phyloP scores from a whole-genome alignment of 345 rosid genomes.

The Pugionium dolabratum region DNA sequence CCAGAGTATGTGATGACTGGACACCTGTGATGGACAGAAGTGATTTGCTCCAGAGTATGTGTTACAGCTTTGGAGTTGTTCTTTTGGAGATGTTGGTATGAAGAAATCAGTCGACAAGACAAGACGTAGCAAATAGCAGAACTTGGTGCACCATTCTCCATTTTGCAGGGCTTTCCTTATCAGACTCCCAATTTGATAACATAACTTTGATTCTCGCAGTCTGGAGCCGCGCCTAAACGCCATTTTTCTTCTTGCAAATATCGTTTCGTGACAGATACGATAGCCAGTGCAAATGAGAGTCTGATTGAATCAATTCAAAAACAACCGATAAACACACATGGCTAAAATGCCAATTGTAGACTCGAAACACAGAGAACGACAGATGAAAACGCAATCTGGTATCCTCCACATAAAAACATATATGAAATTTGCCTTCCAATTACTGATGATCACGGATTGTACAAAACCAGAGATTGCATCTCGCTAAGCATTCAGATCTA shows the following conservation, averaged over 20 bases:
- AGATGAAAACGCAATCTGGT: no score
- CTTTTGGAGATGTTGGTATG: constrained; percentile 89
- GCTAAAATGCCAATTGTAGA: no score
- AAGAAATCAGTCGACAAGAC: constrained; percentile 65
- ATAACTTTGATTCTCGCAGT: constrained; percentile 25
- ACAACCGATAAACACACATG: no score
- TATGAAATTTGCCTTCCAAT: no score
- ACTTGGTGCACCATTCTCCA: not conserved
- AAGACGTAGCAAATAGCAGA: constrained; percentile 75
- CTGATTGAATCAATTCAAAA: no score
- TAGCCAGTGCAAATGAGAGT: no score
- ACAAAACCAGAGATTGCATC: not conserved
- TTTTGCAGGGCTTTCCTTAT: not conserved
- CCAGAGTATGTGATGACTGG: constrained; percentile 98
- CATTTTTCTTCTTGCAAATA: constrained; percentile 31
- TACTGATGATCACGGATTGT: not conserved
- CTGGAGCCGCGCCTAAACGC: constrained; percentile 40
- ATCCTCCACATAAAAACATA: no score
- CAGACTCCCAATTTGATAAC: constrained; percentile 33
- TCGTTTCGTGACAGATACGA: constrained; percentile 33
- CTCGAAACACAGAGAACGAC: no score
- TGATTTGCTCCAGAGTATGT: constrained; percentile 30
- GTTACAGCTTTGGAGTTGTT: constrained; percentile 96
- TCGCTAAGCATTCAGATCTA: no score
- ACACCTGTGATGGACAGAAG: constrained; percentile 88